Conservation (phyloP, 345 rosid genomes). For the Noccaea caerulescens region DNA sequence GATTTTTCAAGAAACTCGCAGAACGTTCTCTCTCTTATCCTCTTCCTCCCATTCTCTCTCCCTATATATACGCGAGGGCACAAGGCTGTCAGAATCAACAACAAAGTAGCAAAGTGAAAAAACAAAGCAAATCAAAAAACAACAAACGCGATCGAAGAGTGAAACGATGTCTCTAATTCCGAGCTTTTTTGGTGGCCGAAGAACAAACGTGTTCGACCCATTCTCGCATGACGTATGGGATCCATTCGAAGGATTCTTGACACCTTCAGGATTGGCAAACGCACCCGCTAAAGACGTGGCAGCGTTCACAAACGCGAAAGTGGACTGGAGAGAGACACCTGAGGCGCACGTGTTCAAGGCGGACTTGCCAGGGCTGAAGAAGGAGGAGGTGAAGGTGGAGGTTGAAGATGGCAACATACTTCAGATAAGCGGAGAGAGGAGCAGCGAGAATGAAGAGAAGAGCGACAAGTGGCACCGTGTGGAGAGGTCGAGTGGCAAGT, state of each 20-base stretch:
- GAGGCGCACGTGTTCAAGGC: constrained; percentile 49
- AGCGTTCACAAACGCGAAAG: constrained; percentile 34
- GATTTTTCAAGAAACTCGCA: constrained; percentile 18
- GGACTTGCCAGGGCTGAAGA: constrained; percentile 47
- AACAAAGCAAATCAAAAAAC: background rate
- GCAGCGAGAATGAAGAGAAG: constrained; percentile 45
- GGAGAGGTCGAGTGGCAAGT: constrained; percentile 46
- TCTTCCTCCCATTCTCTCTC: background rate
- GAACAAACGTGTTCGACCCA: constrained; percentile 46
- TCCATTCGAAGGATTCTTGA: constrained; percentile 36
- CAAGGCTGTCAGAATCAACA: background rate
- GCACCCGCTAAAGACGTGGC: constrained; percentile 30
- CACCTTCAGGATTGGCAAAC: background rate
- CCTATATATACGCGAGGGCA: constrained; percentile 9
- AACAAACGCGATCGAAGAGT: background rate
- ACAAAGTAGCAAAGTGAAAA: background rate
- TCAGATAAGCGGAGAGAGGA: constrained; percentile 49
- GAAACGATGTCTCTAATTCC: constrained; percentile 41
- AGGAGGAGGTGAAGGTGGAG: constrained; percentile 52
- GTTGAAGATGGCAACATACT: constrained; percentile 46
- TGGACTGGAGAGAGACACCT: constrained; percentile 51
- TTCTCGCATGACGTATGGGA: constrained; percentile 43
- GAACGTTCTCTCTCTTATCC: constrained; percentile 12
- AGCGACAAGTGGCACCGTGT: constrained; percentile 51
- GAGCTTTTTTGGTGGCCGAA: constrained; percentile 38